Base-by-base conservation (phyloP, 495 filamentous ascomycete species). In the Neurospora terricola region DNA sequence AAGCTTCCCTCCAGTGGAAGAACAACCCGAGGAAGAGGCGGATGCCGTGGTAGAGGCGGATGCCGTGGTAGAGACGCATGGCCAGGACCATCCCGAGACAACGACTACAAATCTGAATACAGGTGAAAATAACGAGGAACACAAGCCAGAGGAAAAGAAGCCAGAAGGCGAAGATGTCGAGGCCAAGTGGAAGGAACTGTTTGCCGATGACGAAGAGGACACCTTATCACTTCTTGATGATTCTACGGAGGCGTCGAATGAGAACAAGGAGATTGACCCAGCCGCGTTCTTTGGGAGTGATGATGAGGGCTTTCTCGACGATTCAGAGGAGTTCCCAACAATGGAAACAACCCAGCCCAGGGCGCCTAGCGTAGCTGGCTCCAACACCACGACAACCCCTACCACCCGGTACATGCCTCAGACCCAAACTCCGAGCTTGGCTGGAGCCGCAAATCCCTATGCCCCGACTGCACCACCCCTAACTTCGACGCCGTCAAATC, bases 141-240 rank as follows among this genome's bases (percentile, higher is more conserved):
- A 74, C 34, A 45, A 72, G 59, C 68, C 74, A 23, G 77, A 80
- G 38, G 73, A 77, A 40, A 80, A 76, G 59, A 66, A 66, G 27
- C 54, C 27, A 34, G 48, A 38, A 16, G 72, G 68, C 2, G 76
- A 79, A 38, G 91, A 96, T 75, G 81, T 96, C 8, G 91, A 91
- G 68, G 92, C 91, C 3, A 88, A 90, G 75, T 98, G 96, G 96
- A 85, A 93, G 76, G 92, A 90, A 59, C 92, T 92, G 73, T 85
- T 98, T 75, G 91, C 82, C 39, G 91, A 89, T 48, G 94, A 96
- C 75, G 93, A 95, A 71, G 84, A 94, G 54, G 87, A 91, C 69
- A 92, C 92, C 66, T 87, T 90, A 7, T 88, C 90, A 71, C 77
- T 84, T 18, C 77, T 80, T 14, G 78, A 85, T 18, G 83, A 85